Conservation (phyloP, 2,329 filamentous ascomycete genomes). For the Fusarium protoensiforme region DNA sequence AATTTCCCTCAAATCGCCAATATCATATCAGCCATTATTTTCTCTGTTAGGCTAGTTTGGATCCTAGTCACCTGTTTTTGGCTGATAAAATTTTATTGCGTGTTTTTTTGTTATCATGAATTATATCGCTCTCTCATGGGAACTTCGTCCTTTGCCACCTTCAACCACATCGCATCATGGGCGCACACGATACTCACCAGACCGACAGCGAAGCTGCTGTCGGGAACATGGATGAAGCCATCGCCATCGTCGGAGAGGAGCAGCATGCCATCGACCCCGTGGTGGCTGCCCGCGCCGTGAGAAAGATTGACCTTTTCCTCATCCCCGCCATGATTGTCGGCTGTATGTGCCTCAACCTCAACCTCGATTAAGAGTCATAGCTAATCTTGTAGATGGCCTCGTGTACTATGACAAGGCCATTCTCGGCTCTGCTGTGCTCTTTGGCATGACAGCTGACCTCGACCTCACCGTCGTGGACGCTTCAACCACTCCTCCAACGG, state of each 20-base stretch:
- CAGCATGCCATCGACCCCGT: conserved; percentile 64
- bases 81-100: neutral
- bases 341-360: conserved; percentile 43
- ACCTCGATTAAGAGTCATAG: neutral
- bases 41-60: neutral
- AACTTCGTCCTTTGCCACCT: neutral
- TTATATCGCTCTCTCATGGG: conserved; percentile 2
- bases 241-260: conserved; percentile 69
- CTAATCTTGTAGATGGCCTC: conserved; percentile 52
- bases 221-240: conserved; percentile 45
- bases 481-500: conserved; percentile 61
- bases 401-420: conserved; percentile 71
- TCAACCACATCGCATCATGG: conserved; percentile 20
- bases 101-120: neutral
- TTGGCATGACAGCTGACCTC: conserved; percentile 80
- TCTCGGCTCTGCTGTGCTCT: conserved; percentile 76
- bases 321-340: conserved; percentile 74
- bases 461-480: conserved; percentile 63
- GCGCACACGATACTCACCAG: conserved; percentile 1
- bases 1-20: conserved; percentile 31
- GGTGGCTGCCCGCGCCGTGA: conserved; percentile 65
- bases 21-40: conserved; percentile 23
- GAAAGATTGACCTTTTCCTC: conserved; percentile 75
- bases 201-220: conserved; percentile 22
- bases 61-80: neutral